Conservation (phyloP, 768 basidiomycete genomes). For the Russula earlei region DNA sequence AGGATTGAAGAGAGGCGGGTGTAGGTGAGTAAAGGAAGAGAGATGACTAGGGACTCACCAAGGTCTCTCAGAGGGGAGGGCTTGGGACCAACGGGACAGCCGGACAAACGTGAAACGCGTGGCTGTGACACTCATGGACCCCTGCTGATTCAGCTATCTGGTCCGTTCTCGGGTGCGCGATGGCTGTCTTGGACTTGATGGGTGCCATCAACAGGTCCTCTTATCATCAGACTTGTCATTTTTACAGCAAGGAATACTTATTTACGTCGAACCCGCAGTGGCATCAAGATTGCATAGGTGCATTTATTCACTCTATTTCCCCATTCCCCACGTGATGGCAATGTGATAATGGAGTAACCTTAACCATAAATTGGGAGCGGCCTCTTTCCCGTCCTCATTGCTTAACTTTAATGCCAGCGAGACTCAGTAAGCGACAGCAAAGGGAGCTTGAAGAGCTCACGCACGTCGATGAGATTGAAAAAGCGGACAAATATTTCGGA, state of each 20-base stretch:
- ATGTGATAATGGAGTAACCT: not conserved
- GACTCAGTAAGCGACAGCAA: constrained; percentile 79
- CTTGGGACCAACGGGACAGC: constrained; percentile 16
- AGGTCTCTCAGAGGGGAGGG: not conserved
- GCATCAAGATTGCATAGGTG: too few relatives aligned
- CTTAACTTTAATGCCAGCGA: constrained; percentile 45
- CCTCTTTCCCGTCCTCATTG: not conserved
- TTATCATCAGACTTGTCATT: too few relatives aligned
- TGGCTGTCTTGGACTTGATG: too few relatives aligned
- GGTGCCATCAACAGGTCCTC: too few relatives aligned
- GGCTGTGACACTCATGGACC: constrained; percentile 17
- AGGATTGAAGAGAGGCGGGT: constrained; percentile 4
- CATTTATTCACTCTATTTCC: too few relatives aligned
- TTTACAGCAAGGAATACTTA: too few relatives aligned
- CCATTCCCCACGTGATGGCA: too few relatives aligned
- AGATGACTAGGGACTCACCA: constrained; percentile 14
- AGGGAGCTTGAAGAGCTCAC: constrained; percentile 75
- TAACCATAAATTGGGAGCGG: not conserved
- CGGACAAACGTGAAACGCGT: constrained; percentile 15
- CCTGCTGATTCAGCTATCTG: constrained; percentile 1
- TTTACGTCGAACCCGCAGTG: too few relatives aligned
- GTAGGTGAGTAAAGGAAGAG: not conserved
- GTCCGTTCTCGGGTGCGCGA: not conserved
- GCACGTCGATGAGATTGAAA: constrained; percentile 33
- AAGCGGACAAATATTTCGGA: constrained; percentile 28